phyloP scores from a whole-genome alignment of 2,329 filamentous ascomycete species.

The Paramyrothecium roridum region DNA sequence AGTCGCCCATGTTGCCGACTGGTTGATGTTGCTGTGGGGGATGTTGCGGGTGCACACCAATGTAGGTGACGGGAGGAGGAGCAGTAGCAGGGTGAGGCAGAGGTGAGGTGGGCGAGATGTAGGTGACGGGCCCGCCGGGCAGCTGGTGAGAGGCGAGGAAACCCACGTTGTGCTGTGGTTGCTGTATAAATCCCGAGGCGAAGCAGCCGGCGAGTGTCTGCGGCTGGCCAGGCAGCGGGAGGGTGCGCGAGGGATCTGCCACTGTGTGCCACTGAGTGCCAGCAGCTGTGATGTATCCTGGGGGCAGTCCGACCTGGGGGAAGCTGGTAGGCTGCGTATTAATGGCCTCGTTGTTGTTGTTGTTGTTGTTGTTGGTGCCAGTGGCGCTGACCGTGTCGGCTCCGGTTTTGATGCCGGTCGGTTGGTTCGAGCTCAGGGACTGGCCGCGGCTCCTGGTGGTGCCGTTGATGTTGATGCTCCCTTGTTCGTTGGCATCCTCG shows the following conservation, averaged over 20 bases:
- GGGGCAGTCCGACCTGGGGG: constrained; percentile 22
- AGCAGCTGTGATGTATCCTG: constrained; percentile 9
- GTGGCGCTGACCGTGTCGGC: constrained; percentile 5
- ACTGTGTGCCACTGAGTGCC: constrained; percentile 29
- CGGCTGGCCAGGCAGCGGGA: constrained; percentile 8
- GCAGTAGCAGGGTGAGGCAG: constrained; percentile 3
- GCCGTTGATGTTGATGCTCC: constrained; percentile 5
- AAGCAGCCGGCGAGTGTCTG: constrained; percentile 10
- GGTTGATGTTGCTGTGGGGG: constrained; percentile 8
- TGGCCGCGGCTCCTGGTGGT: constrained; percentile 11
- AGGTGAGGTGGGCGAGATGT: constrained; percentile 2
- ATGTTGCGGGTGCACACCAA: constrained; percentile 15
- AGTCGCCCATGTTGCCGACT: constrained; percentile 30
- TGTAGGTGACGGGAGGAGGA: constrained; percentile 18
- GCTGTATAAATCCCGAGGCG: constrained; percentile 5
- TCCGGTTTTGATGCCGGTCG: constrained; percentile 7
- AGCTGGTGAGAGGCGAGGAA: constrained; percentile 2
- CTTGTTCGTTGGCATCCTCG: not conserved
- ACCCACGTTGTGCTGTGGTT: constrained; percentile 2
- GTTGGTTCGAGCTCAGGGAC: not conserved
- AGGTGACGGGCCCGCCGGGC: constrained; percentile 1
- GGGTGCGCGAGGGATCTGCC: constrained; percentile 28
- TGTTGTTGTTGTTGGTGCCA: not conserved
- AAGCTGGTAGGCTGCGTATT: constrained; percentile 18
- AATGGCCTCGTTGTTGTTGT: constrained; percentile 2